phyloP scores from a whole-genome alignment of 2,329 filamentous ascomycete species.

The Fusarium chlamydosporum region DNA sequence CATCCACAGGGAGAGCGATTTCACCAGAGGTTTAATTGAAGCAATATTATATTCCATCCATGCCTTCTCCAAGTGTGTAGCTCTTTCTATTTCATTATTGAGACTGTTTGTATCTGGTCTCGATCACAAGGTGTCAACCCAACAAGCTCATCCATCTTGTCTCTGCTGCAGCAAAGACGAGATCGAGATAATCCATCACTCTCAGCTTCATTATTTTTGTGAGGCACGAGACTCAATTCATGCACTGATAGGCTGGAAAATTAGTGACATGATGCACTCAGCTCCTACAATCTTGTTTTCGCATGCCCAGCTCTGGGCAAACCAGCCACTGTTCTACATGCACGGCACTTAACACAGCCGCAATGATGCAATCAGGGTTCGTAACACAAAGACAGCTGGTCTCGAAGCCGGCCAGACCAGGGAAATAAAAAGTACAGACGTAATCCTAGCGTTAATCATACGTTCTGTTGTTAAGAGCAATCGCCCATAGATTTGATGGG shows the following conservation, averaged over 20 bases:
- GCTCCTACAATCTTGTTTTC: conserved; percentile 29
- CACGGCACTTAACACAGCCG: not conserved
- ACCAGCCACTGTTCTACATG: not conserved
- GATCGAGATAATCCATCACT: too few species aligned
- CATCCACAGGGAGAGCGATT: too few species aligned
- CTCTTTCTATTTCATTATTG: too few species aligned
- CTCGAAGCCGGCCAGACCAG: not conserved
- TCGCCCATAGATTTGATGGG: not conserved
- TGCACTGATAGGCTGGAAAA: not conserved
- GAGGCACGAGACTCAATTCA: not conserved
- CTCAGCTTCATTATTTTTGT: not conserved
- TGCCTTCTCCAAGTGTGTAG: too few species aligned
- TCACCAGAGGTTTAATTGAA: too few species aligned
- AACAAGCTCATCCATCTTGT: too few species aligned
- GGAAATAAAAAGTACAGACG: conserved; percentile 15
- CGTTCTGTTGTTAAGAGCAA: not conserved
- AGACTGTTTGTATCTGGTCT: too few species aligned
- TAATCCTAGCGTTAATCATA: conserved; percentile 22
- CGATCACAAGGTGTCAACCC: too few species aligned
- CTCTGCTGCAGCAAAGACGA: too few species aligned
- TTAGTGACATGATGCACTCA: not conserved
- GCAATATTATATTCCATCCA: too few species aligned
- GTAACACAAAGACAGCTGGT: not conserved
- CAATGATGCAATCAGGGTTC: conserved; percentile 33
- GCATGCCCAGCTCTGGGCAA: not conserved